Conservation (phyloP, 768 basidiomycete species). For the Brasilioporus rufonigricans region DNA sequence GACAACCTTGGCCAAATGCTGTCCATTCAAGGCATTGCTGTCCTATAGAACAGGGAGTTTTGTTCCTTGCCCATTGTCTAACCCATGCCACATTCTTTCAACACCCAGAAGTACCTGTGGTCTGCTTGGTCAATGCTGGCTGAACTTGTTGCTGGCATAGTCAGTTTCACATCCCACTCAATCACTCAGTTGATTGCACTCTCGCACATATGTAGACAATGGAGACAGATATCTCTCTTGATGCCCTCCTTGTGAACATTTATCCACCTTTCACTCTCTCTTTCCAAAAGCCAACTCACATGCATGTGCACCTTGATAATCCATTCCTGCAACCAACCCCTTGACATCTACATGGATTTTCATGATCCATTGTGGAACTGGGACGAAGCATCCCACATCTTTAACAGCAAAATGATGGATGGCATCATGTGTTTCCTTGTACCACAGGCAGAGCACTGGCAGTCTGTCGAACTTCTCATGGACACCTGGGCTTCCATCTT, state of each 20-base stretch:
- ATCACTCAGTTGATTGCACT: slow-evolving; percentile 33
- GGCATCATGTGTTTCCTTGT: slow-evolving; percentile 43
- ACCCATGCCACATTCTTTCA: background rate
- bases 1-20: slow-evolving; percentile 10
- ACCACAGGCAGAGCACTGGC: slow-evolving; percentile 47
- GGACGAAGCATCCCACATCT: slow-evolving; percentile 44
- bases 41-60: too few species aligned
- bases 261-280: slow-evolving; percentile 46
- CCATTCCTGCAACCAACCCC: slow-evolving; percentile 45
- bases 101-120: background rate
- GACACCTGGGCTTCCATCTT: slow-evolving; percentile 63
- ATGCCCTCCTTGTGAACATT: slow-evolving; percentile 49
- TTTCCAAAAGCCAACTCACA: slow-evolving; percentile 35
- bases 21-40: background rate
- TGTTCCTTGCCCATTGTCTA: too few species aligned
- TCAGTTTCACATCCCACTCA: slow-evolving; percentile 29
- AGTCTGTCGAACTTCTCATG: slow-evolving; percentile 45
- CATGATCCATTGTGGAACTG: slow-evolving; percentile 58
- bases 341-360: slow-evolving; percentile 55
- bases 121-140: slow-evolving; percentile 27
- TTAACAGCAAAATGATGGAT: slow-evolving; percentile 44
- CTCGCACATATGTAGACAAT: slow-evolving; percentile 49
- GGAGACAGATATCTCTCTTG: too few species aligned
- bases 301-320: slow-evolving; percentile 39
- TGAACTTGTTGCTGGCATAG: slow-evolving; percentile 38